Evolutionary conservation across 2,329 filamentous ascomycete species (phyloP).

Genomic region (Colletotrichum spaethianum): DNA sequence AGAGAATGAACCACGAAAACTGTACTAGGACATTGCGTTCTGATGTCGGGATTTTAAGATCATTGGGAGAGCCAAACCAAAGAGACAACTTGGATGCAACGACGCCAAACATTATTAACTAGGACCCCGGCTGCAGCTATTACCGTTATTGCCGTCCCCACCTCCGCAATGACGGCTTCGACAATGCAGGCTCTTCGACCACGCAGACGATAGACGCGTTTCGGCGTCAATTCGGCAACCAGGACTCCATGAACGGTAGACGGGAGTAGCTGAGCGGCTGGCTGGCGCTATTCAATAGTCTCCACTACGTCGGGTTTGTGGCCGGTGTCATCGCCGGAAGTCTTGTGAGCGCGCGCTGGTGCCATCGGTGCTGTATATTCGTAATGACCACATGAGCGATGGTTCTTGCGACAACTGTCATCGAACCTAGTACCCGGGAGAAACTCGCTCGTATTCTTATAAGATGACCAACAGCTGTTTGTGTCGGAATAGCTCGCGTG

Average conservation of each 20-base stretch:
- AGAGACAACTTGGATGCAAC: not conserved
- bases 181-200: constrained; percentile 51
- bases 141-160: constrained; percentile 51
- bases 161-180: constrained; percentile 59
- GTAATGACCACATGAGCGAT: constrained; percentile 55
- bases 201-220: constrained; percentile 57
- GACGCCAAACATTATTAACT: constrained; percentile 33
- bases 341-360: constrained; percentile 49
- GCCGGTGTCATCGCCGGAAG: constrained; percentile 46
- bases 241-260: constrained; percentile 43
- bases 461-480: not conserved
- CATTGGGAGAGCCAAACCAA: not conserved
- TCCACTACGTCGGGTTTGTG: constrained; percentile 52
- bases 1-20: constrained; percentile 5
- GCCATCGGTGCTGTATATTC: constrained; percentile 54
- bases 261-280: constrained; percentile 47
- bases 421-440: constrained; percentile 49
- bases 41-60: not conserved
- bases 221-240: constrained; percentile 51
- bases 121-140: constrained; percentile 41
- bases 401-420: constrained; percentile 49
- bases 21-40: not conserved
- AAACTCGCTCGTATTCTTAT: constrained; percentile 55
- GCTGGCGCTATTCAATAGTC: constrained; percentile 54
- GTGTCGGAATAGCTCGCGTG: no score